Percentiles rank a stretch among this genome's conserved stretches.
Conservation (phyloP, 2,329 filamentous ascomycete species). For the Rutstroemia sp. region DNA sequence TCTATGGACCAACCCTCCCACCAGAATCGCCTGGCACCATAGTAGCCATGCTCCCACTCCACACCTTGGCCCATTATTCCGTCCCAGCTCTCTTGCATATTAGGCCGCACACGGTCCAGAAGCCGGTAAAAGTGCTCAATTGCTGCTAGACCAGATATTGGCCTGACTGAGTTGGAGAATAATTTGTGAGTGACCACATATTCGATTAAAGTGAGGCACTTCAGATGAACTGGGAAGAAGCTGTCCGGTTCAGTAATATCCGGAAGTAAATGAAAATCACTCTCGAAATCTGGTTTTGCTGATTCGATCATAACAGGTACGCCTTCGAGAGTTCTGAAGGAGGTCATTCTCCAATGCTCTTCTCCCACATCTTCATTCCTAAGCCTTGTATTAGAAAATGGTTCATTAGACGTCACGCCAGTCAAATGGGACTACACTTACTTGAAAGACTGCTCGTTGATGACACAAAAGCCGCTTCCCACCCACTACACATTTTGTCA, state of each 20-base stretch:
- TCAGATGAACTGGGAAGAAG: constrained; percentile 6
- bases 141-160: not conserved
- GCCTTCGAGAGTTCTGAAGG: not conserved
- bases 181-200: not conserved
- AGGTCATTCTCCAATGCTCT: too few relatives aligned
- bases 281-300: too few relatives aligned
- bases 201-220: constrained; percentile 7
- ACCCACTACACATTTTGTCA: not conserved
- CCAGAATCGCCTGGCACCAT: constrained; percentile 10
- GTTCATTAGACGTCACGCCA: not conserved
- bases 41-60: constrained; percentile 10
- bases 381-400: too few relatives aligned
- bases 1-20: constrained; percentile 3
- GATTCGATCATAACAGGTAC: not conserved
- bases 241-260: too few relatives aligned
- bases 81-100: not conserved
- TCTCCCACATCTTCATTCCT: too few relatives aligned
- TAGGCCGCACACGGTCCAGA: not conserved
- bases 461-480: not conserved
- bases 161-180: not conserved
- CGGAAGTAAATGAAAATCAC: too few relatives aligned
- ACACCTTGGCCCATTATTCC: constrained; percentile 1
- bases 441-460: constrained; percentile 1
- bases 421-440: not conserved
- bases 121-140: not conserved